Evolutionary conservation across 2,329 filamentous ascomycete genomes (phyloP), one percentile per base, ranked within the genome.

Genomic region (Pyrenophora seminiperda): DNA sequence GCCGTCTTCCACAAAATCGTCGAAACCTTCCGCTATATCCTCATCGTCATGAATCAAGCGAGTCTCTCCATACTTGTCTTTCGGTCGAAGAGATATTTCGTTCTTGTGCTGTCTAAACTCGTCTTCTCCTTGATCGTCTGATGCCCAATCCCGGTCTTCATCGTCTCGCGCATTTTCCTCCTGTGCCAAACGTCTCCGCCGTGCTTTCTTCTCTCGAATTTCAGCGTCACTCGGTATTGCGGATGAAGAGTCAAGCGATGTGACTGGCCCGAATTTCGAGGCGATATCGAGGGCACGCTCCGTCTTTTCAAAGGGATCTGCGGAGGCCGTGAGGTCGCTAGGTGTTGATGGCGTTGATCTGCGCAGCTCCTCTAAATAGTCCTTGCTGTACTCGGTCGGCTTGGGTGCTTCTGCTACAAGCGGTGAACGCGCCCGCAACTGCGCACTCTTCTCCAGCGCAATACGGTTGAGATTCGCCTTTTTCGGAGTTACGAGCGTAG

Each of bases 21-120:
- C 93, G 62, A 96, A 97, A 0, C 91, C 92, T 75, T 97, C 94
- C 30, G 89, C 90, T 0, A 97, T 82, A 65, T 97, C 91, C 68
- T 97, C 93, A 62, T 97, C 93, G 27, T 97, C 91, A 33, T 81
- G 83, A 5, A 91, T 82, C 2, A 97, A 81, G 1, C 93, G 83
- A 5, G 88, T 89, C 54, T 91, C 77, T 3, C 67, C 82, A 27
- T 84, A 82, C 58, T 88, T 84, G 62, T 86, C 84, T 57, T 84
- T 83, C 14, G 76, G 75, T 42, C 79, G 75, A 2, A 81, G 68
- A 1, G 83, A 74, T 50, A 80, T 77, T 47, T 79, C 75, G 42
- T 70, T 66, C 36, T 56, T 66, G 22, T 61, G 64, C 53, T 52
- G 70, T 15, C 76, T 73, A 37, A 70, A 68, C 32, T 76, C 75